These are phyloP conservation scores for Mucor saturninus DNA, from an alignment of 371 early-diverging fungal genomes.

Conservation along the genomic window DNA sequence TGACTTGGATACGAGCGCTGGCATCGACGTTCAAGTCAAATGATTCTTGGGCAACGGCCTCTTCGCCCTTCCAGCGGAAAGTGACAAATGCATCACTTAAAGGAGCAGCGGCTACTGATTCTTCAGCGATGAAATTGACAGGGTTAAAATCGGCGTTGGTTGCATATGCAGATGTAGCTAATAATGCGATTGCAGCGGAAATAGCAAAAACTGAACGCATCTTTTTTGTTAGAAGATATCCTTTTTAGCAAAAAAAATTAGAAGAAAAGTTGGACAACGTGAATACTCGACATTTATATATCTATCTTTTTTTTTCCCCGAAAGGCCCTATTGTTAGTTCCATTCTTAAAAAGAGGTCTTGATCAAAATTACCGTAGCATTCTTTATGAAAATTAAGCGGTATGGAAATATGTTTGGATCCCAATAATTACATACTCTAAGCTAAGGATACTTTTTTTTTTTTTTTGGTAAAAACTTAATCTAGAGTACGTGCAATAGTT, in stretches of 20 bases:
- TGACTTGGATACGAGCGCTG: conserved; percentile 41
- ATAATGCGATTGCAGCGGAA: conserved; percentile 27
- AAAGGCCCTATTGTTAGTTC: neutral
- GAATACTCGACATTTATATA: neutral
- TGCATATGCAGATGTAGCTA: conserved; percentile 29
- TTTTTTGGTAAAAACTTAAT: too few relatives aligned
- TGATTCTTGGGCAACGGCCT: conserved; percentile 36
- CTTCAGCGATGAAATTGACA: conserved; percentile 23
- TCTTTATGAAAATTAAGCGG: too few relatives aligned
- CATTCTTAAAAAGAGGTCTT: conserved; percentile 5
- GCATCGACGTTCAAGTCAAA: conserved; percentile 39
- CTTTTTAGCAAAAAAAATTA: conserved; percentile 2
- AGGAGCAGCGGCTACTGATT: conserved; percentile 8
- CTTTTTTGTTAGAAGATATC: neutral
- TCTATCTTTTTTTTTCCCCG: neutral
- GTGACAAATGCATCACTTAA: conserved; percentile 32
- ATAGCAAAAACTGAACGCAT: conserved; percentile 29
- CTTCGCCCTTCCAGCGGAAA: conserved; percentile 51
- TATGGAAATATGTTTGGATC: too few relatives aligned
- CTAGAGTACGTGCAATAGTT: too few relatives aligned
- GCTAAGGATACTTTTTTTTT: too few relatives aligned
- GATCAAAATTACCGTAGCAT: neutral
- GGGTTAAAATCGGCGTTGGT: conserved; percentile 29
- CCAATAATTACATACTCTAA: too few relatives aligned
- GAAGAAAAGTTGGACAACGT: neutral